phyloP scores from a whole-genome alignment of 2,329 filamentous ascomycete species.

The Lojkania enalia region DNA sequence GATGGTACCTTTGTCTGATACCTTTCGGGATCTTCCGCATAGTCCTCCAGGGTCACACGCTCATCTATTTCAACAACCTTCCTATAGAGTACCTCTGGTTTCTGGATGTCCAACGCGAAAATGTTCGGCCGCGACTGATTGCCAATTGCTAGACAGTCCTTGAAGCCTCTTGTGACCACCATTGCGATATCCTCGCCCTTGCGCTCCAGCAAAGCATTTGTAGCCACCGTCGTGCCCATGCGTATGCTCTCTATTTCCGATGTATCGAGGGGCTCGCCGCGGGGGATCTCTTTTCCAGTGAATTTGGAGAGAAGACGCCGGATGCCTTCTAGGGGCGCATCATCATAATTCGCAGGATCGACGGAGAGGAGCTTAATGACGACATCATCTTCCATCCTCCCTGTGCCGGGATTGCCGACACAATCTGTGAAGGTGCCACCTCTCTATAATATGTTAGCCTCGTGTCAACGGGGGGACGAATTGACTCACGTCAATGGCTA shows the following conservation, averaged over 20 bases:
- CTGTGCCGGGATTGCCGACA: constrained; percentile 76
- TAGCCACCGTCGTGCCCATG: constrained; percentile 95
- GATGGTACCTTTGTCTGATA: constrained; percentile 59
- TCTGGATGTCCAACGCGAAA: constrained; percentile 84
- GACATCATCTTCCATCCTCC: constrained; percentile 70
- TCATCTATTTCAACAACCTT: constrained; percentile 88
- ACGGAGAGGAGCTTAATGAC: constrained; percentile 88
- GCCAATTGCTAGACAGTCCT: constrained; percentile 84
- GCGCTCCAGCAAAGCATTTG: constrained; percentile 85
- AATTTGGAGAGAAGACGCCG: constrained; percentile 82
- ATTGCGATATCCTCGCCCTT: constrained; percentile 89
- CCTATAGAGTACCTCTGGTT: constrained; percentile 85
- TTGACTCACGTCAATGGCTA: constrained; percentile 63
- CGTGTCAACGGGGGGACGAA: not conserved
- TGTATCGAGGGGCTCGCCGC: constrained; percentile 79
- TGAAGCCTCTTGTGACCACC: constrained; percentile 85
- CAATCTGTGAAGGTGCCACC: constrained; percentile 94
- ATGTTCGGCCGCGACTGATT: constrained; percentile 89
- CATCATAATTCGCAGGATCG: constrained; percentile 85
- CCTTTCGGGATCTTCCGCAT: constrained; percentile 80
- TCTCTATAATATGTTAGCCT: constrained; percentile 52
- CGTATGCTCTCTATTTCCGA: constrained; percentile 84
- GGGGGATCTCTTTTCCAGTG: constrained; percentile 72
- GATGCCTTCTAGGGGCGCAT: constrained; percentile 90
- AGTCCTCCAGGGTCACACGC: constrained; percentile 87